Evolutionary conservation across 352 stramenopile species (phyloP).

Genomic region (Globisporangium uncinulatum): DNA sequence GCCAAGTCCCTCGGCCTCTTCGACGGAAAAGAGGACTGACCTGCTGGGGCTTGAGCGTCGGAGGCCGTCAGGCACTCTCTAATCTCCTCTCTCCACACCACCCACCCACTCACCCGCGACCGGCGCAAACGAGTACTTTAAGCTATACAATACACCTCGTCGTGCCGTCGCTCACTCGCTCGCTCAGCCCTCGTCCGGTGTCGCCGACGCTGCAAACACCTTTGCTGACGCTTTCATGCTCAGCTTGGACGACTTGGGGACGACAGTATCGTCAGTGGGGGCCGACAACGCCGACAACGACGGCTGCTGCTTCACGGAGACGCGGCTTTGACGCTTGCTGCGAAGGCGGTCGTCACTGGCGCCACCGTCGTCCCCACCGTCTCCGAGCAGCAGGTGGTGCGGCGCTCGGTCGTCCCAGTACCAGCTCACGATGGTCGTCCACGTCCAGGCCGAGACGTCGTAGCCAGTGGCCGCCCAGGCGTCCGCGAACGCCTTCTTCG

Average conservation of each 20-base stretch:
- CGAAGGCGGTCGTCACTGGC: conserved; percentile 8
- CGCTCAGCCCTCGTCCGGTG: too few species aligned
- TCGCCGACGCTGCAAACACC: background rate
- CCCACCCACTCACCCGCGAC: too few species aligned
- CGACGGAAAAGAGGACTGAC: background rate
- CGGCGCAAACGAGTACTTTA: too few species aligned
- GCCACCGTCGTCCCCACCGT: conserved; percentile 9
- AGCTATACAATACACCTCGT: too few species aligned
- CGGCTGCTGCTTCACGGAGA: conserved; percentile 11
- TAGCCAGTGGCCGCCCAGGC: conserved; percentile 30
- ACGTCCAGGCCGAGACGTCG: conserved; percentile 34
- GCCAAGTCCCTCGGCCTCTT: background rate
- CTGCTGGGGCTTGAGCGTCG: too few species aligned
- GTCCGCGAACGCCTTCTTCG: conserved; percentile 27
- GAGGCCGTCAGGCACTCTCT: too few species aligned
- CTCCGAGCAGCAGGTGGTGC: background rate
- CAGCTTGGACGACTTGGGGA: background rate
- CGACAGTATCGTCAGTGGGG: conserved; percentile 8
- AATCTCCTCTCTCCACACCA: too few species aligned
- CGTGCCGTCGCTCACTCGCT: too few species aligned
- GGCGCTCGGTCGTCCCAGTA: conserved; percentile 41
- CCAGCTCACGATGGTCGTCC: conserved; percentile 39
- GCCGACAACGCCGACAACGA: conserved; percentile 7
- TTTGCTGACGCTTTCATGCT: conserved; percentile 3
- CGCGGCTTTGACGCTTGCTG: background rate